These are phyloP conservation scores for Carpinus viminea DNA, from an alignment of 306 rosid species.

Conservation along the genomic window DNA sequence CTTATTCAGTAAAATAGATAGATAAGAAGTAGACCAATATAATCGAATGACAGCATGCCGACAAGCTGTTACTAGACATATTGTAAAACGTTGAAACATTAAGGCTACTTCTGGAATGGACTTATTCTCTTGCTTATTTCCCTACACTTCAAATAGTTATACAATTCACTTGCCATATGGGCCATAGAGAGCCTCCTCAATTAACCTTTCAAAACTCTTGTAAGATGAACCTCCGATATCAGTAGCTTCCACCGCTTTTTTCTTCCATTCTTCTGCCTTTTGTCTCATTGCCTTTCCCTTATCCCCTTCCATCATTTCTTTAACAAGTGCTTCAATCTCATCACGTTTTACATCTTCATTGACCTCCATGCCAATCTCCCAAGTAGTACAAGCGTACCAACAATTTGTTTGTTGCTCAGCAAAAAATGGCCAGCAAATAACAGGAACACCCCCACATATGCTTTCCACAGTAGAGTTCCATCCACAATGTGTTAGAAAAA, in stretches of 20 bases:
- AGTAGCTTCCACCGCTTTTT: slow-evolving; percentile 40
- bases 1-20: no score
- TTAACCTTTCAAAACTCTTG: slow-evolving; percentile 36
- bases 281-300: slow-evolving; percentile 30
- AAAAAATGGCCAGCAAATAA: slow-evolving; percentile 66
- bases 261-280: slow-evolving; percentile 39
- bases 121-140: no score
- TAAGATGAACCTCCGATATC: slow-evolving; percentile 39
- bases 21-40: no score
- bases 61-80: no score
- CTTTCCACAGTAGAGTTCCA: slow-evolving; percentile 54
- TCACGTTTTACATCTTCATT: slow-evolving; percentile 35
- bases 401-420: slow-evolving; percentile 52
- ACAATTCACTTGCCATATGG: background rate
- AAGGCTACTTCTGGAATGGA: no score
- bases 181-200: slow-evolving; percentile 34
- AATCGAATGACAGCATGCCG: no score
- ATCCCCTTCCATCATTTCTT: slow-evolving; percentile 44
- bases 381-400: slow-evolving; percentile 36
- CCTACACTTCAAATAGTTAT: background rate
- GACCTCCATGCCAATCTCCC: slow-evolving; percentile 49
- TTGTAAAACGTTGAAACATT: no score
- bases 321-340: slow-evolving; percentile 33
- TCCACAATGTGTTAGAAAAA: slow-evolving; percentile 51
- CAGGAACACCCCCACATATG: slow-evolving; percentile 41